Base-by-base conservation (phyloP, 108 stramenopile genomes). In the Pseudonitzschia pungens region DNA sequence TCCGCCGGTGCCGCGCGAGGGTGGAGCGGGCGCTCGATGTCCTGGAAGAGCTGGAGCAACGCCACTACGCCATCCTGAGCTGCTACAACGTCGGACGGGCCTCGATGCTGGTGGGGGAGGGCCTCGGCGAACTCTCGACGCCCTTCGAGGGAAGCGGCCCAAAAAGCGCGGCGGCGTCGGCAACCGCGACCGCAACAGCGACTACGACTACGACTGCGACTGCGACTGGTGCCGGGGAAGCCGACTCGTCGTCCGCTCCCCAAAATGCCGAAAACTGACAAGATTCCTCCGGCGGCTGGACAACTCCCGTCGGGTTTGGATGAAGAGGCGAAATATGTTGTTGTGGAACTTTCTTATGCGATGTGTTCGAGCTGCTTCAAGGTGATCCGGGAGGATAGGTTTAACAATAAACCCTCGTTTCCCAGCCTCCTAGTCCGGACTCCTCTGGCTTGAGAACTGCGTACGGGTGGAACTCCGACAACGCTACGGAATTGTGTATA, bases 61-160 rank as follows among this genome's bases (percentile, higher is more conserved):
- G 87, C 43, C 86, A 95, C 71, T 89, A 91, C 85, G 93, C 89
- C 29, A 72, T 95, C 5, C 63, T 95, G 68, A 81, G 85, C 66
- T 87, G 85, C 43, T 89, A 88, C 74, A 86, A 92, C 42, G 82
- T 89, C 4, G 75, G 84, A 22, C 68, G 75, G 63, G 82, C 81
- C 6, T 73, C 75, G 29, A 72, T 74, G 20, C 60, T 79, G 5
- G 82, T 85, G 2, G 77, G 58, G 18, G 85, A 81, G 26, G 56
- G 76, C 29, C 65, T 86, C 21, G n/a, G 31, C 27, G 81, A 82
- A 53, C 51, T 79, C 27, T 67, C 66, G 29, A 20, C 32, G n/a
- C 20, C 60, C n/a, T 12, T 62, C 31, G 18, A 33, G 14, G 60
- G 60, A 58, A 14, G 24, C 21, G 28, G 57, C 26, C 4, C 57